Conservation (phyloP, 768 basidiomycete species). For the Termitomyces sp. region DNA sequence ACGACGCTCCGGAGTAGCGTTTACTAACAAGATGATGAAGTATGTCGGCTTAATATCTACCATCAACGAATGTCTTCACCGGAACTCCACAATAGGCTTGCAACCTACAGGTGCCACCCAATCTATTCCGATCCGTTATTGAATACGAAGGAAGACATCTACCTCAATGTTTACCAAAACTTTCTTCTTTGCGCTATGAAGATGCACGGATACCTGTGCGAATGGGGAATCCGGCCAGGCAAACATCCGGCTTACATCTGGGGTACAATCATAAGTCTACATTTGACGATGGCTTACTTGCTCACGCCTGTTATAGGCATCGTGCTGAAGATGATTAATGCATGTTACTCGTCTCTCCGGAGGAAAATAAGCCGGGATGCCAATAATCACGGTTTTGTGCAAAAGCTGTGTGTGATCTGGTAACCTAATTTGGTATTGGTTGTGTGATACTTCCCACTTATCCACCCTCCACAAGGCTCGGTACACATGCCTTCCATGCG, state of each 20-base stretch:
- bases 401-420: slow-evolving; percentile 56
- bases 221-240: slow-evolving; percentile 43
- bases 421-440: slow-evolving; percentile 21
- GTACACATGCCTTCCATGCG: slow-evolving; percentile 70
- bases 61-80: background rate
- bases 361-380: slow-evolving; percentile 33
- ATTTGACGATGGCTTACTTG: background rate
- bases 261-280: slow-evolving; percentile 32
- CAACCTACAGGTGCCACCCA: slow-evolving; percentile 69
- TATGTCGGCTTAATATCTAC: slow-evolving; percentile 25
- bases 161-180: slow-evolving; percentile 84
- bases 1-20: slow-evolving; percentile 57
- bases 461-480: slow-evolving; percentile 51
- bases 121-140: slow-evolving; percentile 74
- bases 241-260: slow-evolving; percentile 47
- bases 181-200: slow-evolving; percentile 81
- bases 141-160: slow-evolving; percentile 56
- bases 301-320: slow-evolving; percentile 37
- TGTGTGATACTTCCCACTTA: slow-evolving; percentile 3
- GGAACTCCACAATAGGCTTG: slow-evolving; percentile 39
- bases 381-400: slow-evolving; percentile 34
- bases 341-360: slow-evolving; percentile 46
- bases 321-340: slow-evolving; percentile 55
- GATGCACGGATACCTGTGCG: slow-evolving; percentile 75
- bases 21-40: slow-evolving; percentile 72